Evolutionary conservation across 2,329 filamentous ascomycete genomes (phyloP).

Genomic region (Pseudogymnoascus sp.): DNA sequence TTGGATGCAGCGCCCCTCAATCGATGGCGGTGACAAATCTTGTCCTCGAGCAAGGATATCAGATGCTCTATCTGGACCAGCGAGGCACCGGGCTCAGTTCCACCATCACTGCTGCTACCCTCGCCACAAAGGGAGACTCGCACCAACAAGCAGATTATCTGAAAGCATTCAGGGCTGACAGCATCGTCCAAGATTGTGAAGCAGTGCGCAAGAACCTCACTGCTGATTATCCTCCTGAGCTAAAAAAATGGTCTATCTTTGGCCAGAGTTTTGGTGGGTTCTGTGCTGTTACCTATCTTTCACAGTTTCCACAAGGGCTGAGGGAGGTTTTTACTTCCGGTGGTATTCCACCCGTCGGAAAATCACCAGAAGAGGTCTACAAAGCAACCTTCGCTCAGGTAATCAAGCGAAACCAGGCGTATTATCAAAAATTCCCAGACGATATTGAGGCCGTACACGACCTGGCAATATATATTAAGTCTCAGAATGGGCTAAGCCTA

Average conservation of each 20-base stretch:
- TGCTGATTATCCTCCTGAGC: slow-evolving; percentile 56
- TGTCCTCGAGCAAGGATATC: slow-evolving; percentile 72
- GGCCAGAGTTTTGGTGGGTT: slow-evolving; percentile 94
- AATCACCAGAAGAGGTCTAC: slow-evolving; percentile 68
- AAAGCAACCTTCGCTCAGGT: slow-evolving; percentile 61
- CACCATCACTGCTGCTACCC: slow-evolving; percentile 65
- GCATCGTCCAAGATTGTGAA: slow-evolving; percentile 82
- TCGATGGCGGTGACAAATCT: slow-evolving; percentile 61
- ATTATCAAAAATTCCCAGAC: slow-evolving; percentile 74
- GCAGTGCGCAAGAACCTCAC: slow-evolving; percentile 73
- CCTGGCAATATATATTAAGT: slow-evolving; percentile 57
- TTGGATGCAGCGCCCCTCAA: slow-evolving; percentile 67
- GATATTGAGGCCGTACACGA: slow-evolving; percentile 61
- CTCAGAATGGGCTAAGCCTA: slow-evolving; percentile 51
- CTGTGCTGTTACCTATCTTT: slow-evolving; percentile 75
- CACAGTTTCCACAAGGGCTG: slow-evolving; percentile 67
- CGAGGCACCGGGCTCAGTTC: slow-evolving; percentile 81
- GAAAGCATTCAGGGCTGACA: slow-evolving; percentile 79
- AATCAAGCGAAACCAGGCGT: slow-evolving; percentile 63
- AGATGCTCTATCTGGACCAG: slow-evolving; percentile 81
- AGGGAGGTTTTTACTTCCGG: slow-evolving; percentile 79
- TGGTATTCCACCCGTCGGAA: slow-evolving; percentile 70
- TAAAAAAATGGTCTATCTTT: slow-evolving; percentile 75
- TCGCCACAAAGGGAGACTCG: slow-evolving; percentile 56
- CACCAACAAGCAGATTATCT: slow-evolving; percentile 71